Conservation (phyloP, 192 early-diverging fungal species). For the Spinellus fusiger region DNA sequence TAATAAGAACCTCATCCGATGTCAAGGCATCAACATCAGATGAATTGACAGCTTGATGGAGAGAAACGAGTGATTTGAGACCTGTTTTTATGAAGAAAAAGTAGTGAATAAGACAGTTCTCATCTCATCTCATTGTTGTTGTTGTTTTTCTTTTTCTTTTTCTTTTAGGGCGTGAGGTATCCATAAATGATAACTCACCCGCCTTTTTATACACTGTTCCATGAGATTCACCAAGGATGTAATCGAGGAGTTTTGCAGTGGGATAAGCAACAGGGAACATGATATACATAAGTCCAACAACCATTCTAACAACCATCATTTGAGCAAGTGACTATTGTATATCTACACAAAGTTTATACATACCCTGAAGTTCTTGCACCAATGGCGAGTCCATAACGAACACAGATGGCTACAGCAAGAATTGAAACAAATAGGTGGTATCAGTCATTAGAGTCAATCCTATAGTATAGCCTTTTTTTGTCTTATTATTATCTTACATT, state of each 20-base stretch:
- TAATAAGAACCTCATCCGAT: constrained; percentile 74
- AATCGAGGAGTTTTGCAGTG: constrained; percentile 83
- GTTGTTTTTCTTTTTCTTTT: too few species aligned
- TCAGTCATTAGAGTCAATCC: background rate
- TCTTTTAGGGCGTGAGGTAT: too few species aligned
- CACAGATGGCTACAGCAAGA: constrained; percentile 64
- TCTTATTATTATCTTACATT: constrained; percentile 33
- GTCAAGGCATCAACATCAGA: constrained; percentile 60
- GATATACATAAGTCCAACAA: constrained; percentile 59
- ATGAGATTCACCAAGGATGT: constrained; percentile 76
- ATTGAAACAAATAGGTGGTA: background rate
- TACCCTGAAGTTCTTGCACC: constrained; percentile 80
- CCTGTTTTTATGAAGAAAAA: constrained; percentile 30
- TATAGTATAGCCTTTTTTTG: background rate
- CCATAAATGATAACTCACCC: constrained; percentile 21
- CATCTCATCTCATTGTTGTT: too few species aligned
- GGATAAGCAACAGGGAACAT: constrained; percentile 79
- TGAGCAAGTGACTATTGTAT: background rate
- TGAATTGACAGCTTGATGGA: constrained; percentile 58
- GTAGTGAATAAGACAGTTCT: background rate
- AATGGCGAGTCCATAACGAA: constrained; percentile 85
- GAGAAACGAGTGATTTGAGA: constrained; percentile 71
- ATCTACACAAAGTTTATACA: background rate
- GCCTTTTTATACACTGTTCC: constrained; percentile 84
- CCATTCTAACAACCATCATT: constrained; percentile 34